Conservation (phyloP, 2,329 filamentous ascomycete genomes). For the Tolypocladium amazonense region DNA sequence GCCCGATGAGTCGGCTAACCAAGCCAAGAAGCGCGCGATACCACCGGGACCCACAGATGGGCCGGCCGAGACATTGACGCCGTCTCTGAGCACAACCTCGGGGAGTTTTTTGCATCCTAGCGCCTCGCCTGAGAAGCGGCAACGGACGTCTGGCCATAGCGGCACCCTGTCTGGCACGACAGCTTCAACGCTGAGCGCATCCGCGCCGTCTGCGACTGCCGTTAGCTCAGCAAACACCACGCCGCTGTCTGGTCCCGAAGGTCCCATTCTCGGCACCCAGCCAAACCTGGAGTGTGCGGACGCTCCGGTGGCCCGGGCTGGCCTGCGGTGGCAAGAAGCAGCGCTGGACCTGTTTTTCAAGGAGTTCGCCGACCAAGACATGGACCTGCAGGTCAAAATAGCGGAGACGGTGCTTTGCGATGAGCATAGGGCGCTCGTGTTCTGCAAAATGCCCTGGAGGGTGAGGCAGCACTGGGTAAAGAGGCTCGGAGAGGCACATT, state of each 20-base stretch:
- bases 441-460: conserved; percentile 46
- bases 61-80: conserved; percentile 12
- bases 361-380: conserved; percentile 46
- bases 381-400: conserved; percentile 48
- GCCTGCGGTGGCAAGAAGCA: conserved; percentile 43
- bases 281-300: conserved; percentile 29
- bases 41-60: conserved; percentile 7
- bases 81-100: conserved; percentile 19
- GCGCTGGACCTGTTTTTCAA: conserved; percentile 49
- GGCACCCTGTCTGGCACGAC: conserved; percentile 1
- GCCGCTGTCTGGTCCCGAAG: neutral
- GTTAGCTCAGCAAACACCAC: conserved; percentile 3
- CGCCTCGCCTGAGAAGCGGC: conserved; percentile 21
- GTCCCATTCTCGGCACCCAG: conserved; percentile 1
- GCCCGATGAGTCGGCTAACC: conserved; percentile 38
- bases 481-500: conserved; percentile 30
- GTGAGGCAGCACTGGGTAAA: conserved; percentile 47
- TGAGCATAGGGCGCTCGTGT: conserved; percentile 50
- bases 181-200: neutral
- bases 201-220: neutral
- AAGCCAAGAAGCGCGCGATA: conserved; percentile 31
- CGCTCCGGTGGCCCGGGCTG: conserved; percentile 25
- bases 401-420: conserved; percentile 48
- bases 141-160: conserved; percentile 17
- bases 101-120: conserved; percentile 18